These are phyloP conservation scores for Irpex rosettiformis DNA, from an alignment of 1,284 basidiomycete genomes.

Conservation along the genomic window DNA sequence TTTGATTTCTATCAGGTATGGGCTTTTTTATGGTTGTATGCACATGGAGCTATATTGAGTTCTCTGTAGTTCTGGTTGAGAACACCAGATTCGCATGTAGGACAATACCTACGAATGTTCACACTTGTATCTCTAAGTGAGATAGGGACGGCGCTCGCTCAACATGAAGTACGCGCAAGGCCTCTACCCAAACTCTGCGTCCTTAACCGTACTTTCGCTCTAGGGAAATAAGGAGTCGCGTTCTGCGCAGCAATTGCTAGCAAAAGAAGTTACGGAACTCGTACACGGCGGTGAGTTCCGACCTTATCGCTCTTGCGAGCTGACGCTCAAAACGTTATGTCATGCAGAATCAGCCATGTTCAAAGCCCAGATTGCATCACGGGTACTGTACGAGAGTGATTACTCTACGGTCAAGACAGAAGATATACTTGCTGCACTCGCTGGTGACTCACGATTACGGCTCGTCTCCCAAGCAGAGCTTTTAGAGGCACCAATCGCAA, in stretches of 20 bases:
- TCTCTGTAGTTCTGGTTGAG: slow-evolving; percentile 81
- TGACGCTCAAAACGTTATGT: neutral
- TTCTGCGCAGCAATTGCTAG: slow-evolving; percentile 75
- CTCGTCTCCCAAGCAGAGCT: slow-evolving; percentile 41
- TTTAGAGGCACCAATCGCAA: slow-evolving; percentile 46
- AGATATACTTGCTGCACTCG: slow-evolving; percentile 53
- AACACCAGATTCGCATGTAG: slow-evolving; percentile 80
- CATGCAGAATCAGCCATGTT: slow-evolving; percentile 35
- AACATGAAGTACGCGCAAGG: slow-evolving; percentile 48
- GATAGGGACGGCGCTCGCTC: slow-evolving; percentile 56
- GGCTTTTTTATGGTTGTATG: neutral
- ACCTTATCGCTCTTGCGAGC: neutral
- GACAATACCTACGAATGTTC: slow-evolving; percentile 78
- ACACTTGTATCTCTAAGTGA: slow-evolving; percentile 69
- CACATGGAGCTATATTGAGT: neutral
- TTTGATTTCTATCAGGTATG: slow-evolving; percentile 91
- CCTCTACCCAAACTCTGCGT: slow-evolving; percentile 11
- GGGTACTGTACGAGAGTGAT: slow-evolving; percentile 57
- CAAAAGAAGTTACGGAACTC: slow-evolving; percentile 85
- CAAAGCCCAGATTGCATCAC: slow-evolving; percentile 58
- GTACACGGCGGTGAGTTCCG: slow-evolving; percentile 71
- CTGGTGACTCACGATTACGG: slow-evolving; percentile 56
- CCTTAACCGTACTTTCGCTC: neutral
- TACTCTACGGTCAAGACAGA: slow-evolving; percentile 40
- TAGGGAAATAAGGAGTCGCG: slow-evolving; percentile 58